Conservation (phyloP, 1,284 basidiomycete genomes). For the Porogramme epimiltina region DNA sequence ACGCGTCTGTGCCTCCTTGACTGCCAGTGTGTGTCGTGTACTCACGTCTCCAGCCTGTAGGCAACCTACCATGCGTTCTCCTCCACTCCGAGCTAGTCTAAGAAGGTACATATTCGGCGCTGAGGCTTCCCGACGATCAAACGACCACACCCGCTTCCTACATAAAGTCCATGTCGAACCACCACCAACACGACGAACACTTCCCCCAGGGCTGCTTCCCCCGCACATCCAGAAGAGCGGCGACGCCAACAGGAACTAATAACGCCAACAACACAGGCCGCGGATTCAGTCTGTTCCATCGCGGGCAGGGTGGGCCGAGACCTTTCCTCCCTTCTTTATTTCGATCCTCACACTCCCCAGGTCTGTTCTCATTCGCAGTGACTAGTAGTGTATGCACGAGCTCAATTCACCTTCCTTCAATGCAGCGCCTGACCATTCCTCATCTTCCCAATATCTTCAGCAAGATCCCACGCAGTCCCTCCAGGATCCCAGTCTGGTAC, state of each 20-base stretch:
- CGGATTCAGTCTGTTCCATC: constrained; percentile 49
- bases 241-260: constrained; percentile 29
- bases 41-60: constrained; percentile 12
- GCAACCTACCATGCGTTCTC: constrained; percentile 14
- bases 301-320: constrained; percentile 85
- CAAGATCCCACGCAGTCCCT: constrained; percentile 61
- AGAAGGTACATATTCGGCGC: constrained; percentile 32
- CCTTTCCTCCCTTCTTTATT: constrained; percentile 83
- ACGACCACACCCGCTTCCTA: constrained; percentile 32
- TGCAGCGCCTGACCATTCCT: constrained; percentile 38
- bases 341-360: constrained; percentile 86
- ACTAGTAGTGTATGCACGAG: constrained; percentile 30
- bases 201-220: constrained; percentile 37
- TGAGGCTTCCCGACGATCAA: constrained; percentile 33
- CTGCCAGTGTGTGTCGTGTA: constrained; percentile 13
- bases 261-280: constrained; percentile 26
- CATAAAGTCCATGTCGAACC: constrained; percentile 32
- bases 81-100: constrained; percentile 10
- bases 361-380: constrained; percentile 61
- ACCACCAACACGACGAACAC: constrained; percentile 33
- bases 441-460: constrained; percentile 61
- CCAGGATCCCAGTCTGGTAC: constrained; percentile 51
- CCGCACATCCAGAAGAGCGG: constrained; percentile 29
- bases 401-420: constrained; percentile 27
- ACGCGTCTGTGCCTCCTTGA: constrained; percentile 9